Base-by-base conservation (phyloP, 306 rosid genomes). In the Inga oerstediana region DNA sequence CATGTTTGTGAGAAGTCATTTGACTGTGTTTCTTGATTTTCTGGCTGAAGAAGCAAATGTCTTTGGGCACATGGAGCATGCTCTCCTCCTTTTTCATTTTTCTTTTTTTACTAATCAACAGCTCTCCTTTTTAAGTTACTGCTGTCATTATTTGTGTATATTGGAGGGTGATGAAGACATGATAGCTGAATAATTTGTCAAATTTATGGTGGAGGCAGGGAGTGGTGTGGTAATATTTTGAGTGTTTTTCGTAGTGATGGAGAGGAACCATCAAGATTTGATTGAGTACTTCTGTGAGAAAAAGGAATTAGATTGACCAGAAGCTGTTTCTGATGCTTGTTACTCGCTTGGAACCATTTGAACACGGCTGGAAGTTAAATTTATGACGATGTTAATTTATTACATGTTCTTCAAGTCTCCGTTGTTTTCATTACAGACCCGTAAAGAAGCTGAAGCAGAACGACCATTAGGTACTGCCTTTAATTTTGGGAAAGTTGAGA, bases 391-490 rank as follows among this genome's bases (percentile, higher is more conserved):
- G 75, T n/a, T 22, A 71, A 43, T 43, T 70, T 70, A 10, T 43
- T 30, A 41, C 22, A 5, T 22, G 75, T n/a, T 32, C 75, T 71
- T 71, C 56, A 71, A 70, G 74, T 24, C 43, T 70, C 74, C 49
- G 24, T 19, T 37, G 74, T 70, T 41, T 45, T 10, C 51, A n/a
- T 39, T 41, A n/a, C 49, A 41, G 51, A 70, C 51, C 49, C 24
- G 10, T 41, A 70, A 39, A 39, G 51, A 41, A 70, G 74, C 51
- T 10, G 74, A 70, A 17, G 74, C 3, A 69, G 16, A 62, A 62
- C 51, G 74, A 70, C 51, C 51, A 39, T 39, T 70, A 10, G 74
- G 74, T 22, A 20, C 45, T 39, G 46, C 32, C 17, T 20, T 70
- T 19, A 37, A 70, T 70, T 4, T 70, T 70, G 30, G 51, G 75